Conservation (phyloP, 1,284 basidiomycete genomes). For the Leccinum solheimii region DNA sequence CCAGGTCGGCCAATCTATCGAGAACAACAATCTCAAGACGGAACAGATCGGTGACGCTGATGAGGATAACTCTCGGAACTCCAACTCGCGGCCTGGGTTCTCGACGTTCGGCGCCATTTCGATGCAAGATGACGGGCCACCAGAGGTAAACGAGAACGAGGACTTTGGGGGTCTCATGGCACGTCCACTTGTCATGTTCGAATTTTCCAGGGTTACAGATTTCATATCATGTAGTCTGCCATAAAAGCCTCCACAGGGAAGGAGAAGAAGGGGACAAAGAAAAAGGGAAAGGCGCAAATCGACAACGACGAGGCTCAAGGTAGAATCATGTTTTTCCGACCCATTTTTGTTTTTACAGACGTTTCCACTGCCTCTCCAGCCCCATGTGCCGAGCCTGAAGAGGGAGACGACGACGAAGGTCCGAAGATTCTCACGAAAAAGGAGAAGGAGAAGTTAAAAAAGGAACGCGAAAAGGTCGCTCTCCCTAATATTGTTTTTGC, state of each 20-base stretch:
- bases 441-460: conserved; percentile 93
- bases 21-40: conserved; percentile 41
- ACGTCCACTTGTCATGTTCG: conserved; percentile 29
- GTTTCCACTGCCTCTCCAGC: conserved; percentile 28
- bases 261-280: conserved; percentile 54
- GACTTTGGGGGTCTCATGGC: conserved; percentile 87
- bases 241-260: conserved; percentile 54
- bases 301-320: conserved; percentile 41
- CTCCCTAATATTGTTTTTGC: neutral
- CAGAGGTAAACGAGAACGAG: conserved; percentile 65
- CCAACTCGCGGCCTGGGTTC: conserved; percentile 40
- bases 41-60: conserved; percentile 44
- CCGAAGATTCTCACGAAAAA: conserved; percentile 80
- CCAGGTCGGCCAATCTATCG: conserved; percentile 62
- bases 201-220: conserved; percentile 9
- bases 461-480: conserved; percentile 86
- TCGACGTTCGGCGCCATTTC: conserved; percentile 54
- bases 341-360: conserved; percentile 16
- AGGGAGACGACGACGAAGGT: conserved; percentile 47
- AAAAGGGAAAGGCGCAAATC: conserved; percentile 45
- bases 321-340: conserved; percentile 20
- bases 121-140: conserved; percentile 46
- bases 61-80: conserved; percentile 36
- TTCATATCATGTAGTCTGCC: conserved; percentile 41
- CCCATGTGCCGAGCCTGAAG: conserved; percentile 33